These are phyloP conservation scores for Stentor coeruleus DNA, from an alignment of 73 alveolate species.

Conservation along the genomic window DNA sequence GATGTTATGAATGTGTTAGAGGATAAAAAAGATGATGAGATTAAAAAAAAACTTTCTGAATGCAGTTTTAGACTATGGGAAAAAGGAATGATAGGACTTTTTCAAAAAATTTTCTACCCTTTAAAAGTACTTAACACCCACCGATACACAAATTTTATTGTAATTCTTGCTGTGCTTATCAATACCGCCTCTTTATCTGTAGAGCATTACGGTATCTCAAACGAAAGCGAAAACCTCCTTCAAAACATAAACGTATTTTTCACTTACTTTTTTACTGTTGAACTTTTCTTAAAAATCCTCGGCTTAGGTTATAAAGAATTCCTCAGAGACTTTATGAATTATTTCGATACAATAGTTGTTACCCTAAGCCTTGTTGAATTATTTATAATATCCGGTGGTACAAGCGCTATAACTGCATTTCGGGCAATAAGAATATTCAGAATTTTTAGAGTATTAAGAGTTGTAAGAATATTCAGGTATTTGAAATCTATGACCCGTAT, in stretches of 20 bases:
- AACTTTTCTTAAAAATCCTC: slow-evolving; percentile 59
- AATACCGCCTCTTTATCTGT: slow-evolving; percentile 69
- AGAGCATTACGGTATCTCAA: slow-evolving; percentile 57
- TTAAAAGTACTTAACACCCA: not conserved
- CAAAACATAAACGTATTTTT: slow-evolving; percentile 39
- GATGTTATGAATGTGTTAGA: not conserved
- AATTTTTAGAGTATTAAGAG: slow-evolving; percentile 92
- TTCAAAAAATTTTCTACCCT: slow-evolving; percentile 1
- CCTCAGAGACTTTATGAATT: slow-evolving; percentile 58
- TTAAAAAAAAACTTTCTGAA: not conserved
- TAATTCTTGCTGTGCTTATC: slow-evolving; percentile 45
- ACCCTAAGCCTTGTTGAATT: slow-evolving; percentile 76
- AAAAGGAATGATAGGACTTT: not conserved
- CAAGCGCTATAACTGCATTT: slow-evolving; percentile 73
- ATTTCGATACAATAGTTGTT: slow-evolving; percentile 79
- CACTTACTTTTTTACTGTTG: slow-evolving; percentile 43
- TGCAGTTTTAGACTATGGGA: not conserved
- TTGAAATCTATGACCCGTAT: slow-evolving; percentile 79
- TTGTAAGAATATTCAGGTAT: slow-evolving; percentile 81
- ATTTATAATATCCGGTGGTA: slow-evolving; percentile 18
- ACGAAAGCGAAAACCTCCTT: slow-evolving; percentile 19
- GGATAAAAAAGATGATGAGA: not conserved
- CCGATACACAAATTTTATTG: slow-evolving; percentile 9
- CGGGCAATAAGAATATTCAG: slow-evolving; percentile 92
- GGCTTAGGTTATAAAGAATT: slow-evolving; percentile 61